Evolutionary conservation across 2,329 filamentous ascomycete genomes (phyloP).

Genomic region (Tolypocladium paradoxum): DNA sequence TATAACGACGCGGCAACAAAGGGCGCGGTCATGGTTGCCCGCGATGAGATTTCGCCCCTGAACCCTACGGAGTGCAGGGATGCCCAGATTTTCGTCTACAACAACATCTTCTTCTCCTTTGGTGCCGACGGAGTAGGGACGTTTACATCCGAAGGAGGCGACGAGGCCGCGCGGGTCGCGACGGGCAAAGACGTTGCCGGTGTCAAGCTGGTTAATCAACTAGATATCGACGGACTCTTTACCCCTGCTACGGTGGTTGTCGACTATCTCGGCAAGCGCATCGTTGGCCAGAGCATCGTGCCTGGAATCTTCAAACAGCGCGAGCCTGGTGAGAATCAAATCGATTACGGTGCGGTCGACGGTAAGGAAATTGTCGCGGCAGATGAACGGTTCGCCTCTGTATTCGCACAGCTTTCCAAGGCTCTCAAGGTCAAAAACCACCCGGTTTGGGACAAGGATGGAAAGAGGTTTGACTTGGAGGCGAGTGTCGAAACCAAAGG

Average conservation of each 20-base stretch:
- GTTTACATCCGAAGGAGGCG: conserved; percentile 90
- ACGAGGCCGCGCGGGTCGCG: conserved; percentile 90
- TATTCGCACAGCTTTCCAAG: conserved; percentile 86
- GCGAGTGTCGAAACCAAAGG: conserved; percentile 97
- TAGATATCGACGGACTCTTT: conserved; percentile 89
- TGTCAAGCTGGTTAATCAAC: conserved; percentile 89
- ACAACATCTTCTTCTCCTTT: conserved; percentile 99
- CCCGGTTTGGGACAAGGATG: conserved; percentile 95
- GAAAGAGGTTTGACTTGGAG: conserved; percentile 80
- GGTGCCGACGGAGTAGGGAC: conserved; percentile 95
- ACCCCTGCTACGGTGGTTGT: conserved; percentile 94
- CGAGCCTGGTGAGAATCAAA: conserved; percentile 94
- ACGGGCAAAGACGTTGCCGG: conserved; percentile 95
- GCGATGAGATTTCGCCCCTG: conserved; percentile 82
- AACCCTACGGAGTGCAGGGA: conserved; percentile 90
- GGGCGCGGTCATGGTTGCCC: conserved; percentile 82
- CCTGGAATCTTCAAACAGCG: conserved; percentile 98
- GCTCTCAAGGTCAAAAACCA: conserved; percentile 88
- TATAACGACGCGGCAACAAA: conserved; percentile 92
- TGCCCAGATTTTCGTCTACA: conserved; percentile 98
- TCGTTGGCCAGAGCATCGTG: conserved; percentile 96
- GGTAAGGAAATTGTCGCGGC: conserved; percentile 91
- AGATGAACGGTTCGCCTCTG: conserved; percentile 71
- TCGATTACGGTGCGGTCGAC: conserved; percentile 96
- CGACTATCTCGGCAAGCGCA: conserved; percentile 92